Conservation (phyloP, 1,284 basidiomycete species). For the Fistulinella staudtii region DNA sequence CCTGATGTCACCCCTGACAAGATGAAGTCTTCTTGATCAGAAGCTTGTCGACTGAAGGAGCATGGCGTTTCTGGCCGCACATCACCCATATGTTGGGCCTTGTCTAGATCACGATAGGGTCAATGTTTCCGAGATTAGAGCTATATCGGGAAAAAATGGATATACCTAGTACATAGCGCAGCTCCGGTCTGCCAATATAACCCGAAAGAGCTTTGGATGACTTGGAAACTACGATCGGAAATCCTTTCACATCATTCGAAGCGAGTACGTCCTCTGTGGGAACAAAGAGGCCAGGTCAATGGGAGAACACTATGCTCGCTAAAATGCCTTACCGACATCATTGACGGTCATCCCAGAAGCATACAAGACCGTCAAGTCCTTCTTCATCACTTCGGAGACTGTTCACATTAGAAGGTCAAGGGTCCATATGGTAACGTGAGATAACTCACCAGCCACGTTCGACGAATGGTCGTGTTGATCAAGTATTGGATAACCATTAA, state of each 20-base stretch:
- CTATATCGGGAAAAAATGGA: neutral
- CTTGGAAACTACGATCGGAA: constrained; percentile 73
- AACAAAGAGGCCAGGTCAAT: neutral
- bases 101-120: constrained; percentile 46
- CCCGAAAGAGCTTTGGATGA: constrained; percentile 68
- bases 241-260: constrained; percentile 80
- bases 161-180: constrained; percentile 83
- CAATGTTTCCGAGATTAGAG: neutral
- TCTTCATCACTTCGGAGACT: constrained; percentile 91
- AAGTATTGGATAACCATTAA: constrained; percentile 96
- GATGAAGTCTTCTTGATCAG: constrained; percentile 46
- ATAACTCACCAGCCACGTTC: constrained; percentile 70
- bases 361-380: constrained; percentile 69
- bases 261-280: constrained; percentile 62
- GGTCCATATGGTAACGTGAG: constrained; percentile 2
- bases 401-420: constrained; percentile 13
- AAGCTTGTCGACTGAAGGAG: constrained; percentile 53
- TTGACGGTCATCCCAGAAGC: constrained; percentile 73
- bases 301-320: neutral
- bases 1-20: constrained; percentile 48
- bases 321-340: constrained; percentile 64
- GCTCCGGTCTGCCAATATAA: constrained; percentile 84
- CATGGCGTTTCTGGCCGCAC: constrained; percentile 67
- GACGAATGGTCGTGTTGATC: constrained; percentile 91
- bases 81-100: constrained; percentile 60